Conservation (phyloP, 1,284 basidiomycete species). For the Ustilago crameri region DNA sequence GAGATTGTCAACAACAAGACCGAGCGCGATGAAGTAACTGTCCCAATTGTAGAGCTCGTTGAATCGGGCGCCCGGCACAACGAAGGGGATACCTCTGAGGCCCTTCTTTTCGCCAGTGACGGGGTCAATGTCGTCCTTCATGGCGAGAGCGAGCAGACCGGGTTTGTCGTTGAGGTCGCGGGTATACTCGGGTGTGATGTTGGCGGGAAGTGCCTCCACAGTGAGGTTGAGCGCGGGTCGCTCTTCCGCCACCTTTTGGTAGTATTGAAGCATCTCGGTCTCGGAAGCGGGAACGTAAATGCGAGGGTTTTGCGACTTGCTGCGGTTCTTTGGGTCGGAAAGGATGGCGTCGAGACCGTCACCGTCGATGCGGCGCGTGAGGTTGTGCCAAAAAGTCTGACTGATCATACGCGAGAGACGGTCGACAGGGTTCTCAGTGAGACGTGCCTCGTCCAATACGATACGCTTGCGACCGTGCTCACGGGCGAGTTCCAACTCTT, state of each 20-base stretch:
- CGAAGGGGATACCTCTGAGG: constrained; percentile 89
- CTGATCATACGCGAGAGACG: constrained; percentile 97
- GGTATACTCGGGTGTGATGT: constrained; percentile 87
- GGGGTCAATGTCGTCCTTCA: constrained; percentile 82
- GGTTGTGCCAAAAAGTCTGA: constrained; percentile 96
- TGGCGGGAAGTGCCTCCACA: constrained; percentile 88
- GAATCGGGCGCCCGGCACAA: constrained; percentile 96
- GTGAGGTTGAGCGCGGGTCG: constrained; percentile 82
- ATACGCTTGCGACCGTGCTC: constrained; percentile 95
- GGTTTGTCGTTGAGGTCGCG: constrained; percentile 93
- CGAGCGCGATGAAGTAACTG: constrained; percentile 89
- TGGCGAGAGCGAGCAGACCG: constrained; percentile 91
- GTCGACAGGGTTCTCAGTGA: constrained; percentile 97
- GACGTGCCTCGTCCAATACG: constrained; percentile 93
- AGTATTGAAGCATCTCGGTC: constrained; percentile 92
- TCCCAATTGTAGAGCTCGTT: constrained; percentile 80
- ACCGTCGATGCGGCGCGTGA: constrained; percentile 95
- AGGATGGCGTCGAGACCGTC: constrained; percentile 96
- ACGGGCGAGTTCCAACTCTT: constrained; percentile 95
- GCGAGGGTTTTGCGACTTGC: constrained; percentile 72
- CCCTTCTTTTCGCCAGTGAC: constrained; percentile 71
- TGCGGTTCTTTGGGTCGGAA: constrained; percentile 86
- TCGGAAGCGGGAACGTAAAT: constrained; percentile 95
- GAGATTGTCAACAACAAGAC: constrained; percentile 91
- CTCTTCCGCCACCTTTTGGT: constrained; percentile 72